Percentiles rank a stretch among this genome's conserved stretches.
These are phyloP conservation scores for Allodekkera sacchari DNA, from an alignment of 805 yeast species.

Conservation along the genomic window DNA sequence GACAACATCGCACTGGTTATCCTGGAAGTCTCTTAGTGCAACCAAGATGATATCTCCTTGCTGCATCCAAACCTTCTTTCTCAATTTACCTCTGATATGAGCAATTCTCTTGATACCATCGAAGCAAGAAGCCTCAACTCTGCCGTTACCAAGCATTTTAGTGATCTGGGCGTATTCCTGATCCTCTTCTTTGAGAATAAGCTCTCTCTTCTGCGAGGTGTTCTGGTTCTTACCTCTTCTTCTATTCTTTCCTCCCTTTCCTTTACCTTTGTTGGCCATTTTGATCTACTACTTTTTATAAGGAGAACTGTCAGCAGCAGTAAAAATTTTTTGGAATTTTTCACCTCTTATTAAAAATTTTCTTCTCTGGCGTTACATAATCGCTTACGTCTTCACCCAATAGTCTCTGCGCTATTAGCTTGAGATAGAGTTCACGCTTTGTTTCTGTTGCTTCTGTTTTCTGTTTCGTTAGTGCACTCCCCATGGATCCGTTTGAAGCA, in stretches of 20 bases:
- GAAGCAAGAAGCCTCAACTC: constrained; percentile 91
- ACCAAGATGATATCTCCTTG: constrained; percentile 97
- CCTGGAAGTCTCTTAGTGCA: constrained; percentile 97
- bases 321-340: background rate
- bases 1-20: constrained; percentile 95
- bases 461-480: background rate
- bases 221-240: constrained; percentile 97
- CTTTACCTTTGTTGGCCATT: constrained; percentile 38
- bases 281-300: background rate
- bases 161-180: constrained; percentile 98
- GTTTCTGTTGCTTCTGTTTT: background rate
- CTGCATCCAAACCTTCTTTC: constrained; percentile 99
- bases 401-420: no score
- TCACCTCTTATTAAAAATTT: background rate
- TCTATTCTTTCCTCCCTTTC: constrained; percentile 84
- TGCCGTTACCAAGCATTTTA: constrained; percentile 97
- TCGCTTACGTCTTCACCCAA: no score
- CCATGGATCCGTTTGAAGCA: constrained; percentile 87
- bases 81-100: constrained; percentile 96
- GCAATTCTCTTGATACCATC: constrained; percentile 93
- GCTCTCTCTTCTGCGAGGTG: constrained; percentile 88
- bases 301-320: background rate
- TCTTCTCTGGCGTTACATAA: no score
- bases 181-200: constrained; percentile 86
- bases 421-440: no score